phyloP scores from a whole-genome alignment of 768 basidiomycete species.

The Mycena leptocephala region DNA sequence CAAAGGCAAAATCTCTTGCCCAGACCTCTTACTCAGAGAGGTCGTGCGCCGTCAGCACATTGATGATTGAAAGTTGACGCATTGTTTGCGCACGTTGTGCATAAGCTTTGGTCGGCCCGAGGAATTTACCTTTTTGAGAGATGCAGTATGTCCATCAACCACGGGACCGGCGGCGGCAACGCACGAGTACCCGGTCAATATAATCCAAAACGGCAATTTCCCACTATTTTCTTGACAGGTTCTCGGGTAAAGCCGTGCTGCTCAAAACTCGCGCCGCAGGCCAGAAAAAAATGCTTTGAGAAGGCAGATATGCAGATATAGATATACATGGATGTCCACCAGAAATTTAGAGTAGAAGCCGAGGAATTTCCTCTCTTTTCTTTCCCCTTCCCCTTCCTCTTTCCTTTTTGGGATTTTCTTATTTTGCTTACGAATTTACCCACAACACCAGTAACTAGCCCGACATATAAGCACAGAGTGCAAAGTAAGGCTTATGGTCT shows the following conservation, averaged over 20 bases:
- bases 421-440: not conserved
- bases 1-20: too few relatives aligned
- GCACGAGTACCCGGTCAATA: not conserved
- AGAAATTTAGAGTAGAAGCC: not conserved
- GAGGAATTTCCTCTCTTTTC: not conserved
- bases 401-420: slow-evolving; percentile 7
- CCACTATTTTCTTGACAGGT: slow-evolving; percentile 13
- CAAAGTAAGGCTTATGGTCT: slow-evolving; percentile 1
- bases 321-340: not conserved
- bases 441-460: slow-evolving; percentile 15
- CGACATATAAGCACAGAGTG: too few relatives aligned
- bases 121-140: slow-evolving; percentile 8
- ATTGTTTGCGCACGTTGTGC: slow-evolving; percentile 2
- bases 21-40: too few relatives aligned
- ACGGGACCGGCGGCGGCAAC: slow-evolving; percentile 14
- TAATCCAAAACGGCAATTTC: slow-evolving; percentile 21
- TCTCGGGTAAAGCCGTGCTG: not conserved
- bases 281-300: not conserved
- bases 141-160: not conserved
- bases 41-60: too few relatives aligned
- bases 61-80: too few relatives aligned
- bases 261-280: slow-evolving; percentile 1
- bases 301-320: not conserved
- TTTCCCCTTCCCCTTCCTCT: not conserved
- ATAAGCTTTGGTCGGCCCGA: not conserved